Evolutionary conservation across 2,329 filamentous ascomycete genomes (phyloP).

Genomic region (Neopestalotiopsis rosae): DNA sequence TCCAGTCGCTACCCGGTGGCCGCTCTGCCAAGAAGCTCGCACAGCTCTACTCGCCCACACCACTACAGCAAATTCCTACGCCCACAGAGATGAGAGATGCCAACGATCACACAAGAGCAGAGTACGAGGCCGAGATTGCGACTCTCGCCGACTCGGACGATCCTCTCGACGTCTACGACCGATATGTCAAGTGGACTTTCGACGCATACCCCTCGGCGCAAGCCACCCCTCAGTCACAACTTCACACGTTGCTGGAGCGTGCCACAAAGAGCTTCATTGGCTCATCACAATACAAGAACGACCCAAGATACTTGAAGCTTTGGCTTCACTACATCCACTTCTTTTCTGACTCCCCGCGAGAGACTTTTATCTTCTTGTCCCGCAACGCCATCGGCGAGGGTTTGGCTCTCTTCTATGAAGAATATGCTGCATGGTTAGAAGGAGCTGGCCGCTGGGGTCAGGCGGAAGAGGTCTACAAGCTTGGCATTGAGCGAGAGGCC

Average conservation of each 20-base stretch:
- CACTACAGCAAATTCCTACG: constrained; percentile 65
- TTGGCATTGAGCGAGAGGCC: constrained; percentile 89
- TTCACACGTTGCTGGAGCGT: constrained; percentile 87
- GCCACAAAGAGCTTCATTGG: constrained; percentile 89
- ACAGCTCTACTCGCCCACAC: constrained; percentile 75
- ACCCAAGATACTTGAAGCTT: constrained; percentile 88
- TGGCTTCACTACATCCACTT: constrained; percentile 95
- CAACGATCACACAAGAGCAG: constrained; percentile 79
- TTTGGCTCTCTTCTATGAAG: constrained; percentile 93
- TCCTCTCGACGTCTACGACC: constrained; percentile 92
- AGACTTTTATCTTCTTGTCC: constrained; percentile 90
- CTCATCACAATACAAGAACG: constrained; percentile 90
- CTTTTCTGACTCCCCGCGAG: constrained; percentile 90
- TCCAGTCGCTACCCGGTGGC: constrained; percentile 86
- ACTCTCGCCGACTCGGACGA: constrained; percentile 88
- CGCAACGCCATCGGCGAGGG: constrained; percentile 86
- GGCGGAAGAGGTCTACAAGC: constrained; percentile 90
- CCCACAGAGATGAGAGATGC: constrained; percentile 76
- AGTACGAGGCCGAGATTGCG: constrained; percentile 85
- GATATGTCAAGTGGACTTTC: constrained; percentile 96
- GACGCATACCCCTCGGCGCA: constrained; percentile 95
- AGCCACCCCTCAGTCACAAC: constrained; percentile 87
- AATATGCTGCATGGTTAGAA: constrained; percentile 94
- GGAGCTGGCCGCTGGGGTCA: constrained; percentile 82
- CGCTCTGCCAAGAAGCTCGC: constrained; percentile 89